Conservation (phyloP, 345 rosid species). For the Dovyalis caffra region DNA sequence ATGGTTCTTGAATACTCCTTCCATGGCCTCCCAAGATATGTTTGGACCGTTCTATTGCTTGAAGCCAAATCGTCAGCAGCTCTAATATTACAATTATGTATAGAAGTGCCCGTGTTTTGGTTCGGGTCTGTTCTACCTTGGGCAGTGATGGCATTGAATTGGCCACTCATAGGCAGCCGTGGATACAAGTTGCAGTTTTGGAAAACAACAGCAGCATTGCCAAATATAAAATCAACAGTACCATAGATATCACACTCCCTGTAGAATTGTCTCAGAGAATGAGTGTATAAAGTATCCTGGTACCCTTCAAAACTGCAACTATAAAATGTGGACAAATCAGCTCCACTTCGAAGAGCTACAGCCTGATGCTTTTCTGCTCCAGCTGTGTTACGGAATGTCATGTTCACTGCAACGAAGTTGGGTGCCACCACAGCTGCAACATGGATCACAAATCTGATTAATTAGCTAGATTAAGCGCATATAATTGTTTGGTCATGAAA, state of each 20-base stretch:
- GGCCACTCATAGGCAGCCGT: slow-evolving; percentile 63
- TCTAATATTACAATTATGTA: slow-evolving; percentile 56
- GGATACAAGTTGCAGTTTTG: slow-evolving; percentile 78
- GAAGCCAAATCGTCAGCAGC: slow-evolving; percentile 67
- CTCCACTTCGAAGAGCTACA: slow-evolving; percentile 70
- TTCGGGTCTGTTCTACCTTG: slow-evolving; percentile 82
- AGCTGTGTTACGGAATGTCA: slow-evolving; percentile 85
- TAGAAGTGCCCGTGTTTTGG: slow-evolving; percentile 81
- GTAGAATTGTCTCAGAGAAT: slow-evolving; percentile 78
- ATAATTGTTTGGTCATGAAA: not conserved
- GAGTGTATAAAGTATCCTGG: slow-evolving; percentile 80
- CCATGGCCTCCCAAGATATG: slow-evolving; percentile 90
- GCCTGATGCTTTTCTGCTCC: slow-evolving; percentile 87
- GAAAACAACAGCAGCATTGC: slow-evolving; percentile 81
- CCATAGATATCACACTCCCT: slow-evolving; percentile 88
- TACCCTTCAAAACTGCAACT: slow-evolving; percentile 84
- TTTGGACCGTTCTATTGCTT: slow-evolving; percentile 37
- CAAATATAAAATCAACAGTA: slow-evolving; percentile 87
- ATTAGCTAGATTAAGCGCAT: not conserved
- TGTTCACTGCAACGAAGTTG: slow-evolving; percentile 73
- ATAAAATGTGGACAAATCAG: slow-evolving; percentile 74
- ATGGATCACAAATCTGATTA: not conserved
- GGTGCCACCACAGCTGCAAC: slow-evolving; percentile 70
- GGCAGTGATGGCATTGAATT: slow-evolving; percentile 85
- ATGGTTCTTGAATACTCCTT: slow-evolving; percentile 78